Evolutionary conservation across 2,329 filamentous ascomycete genomes (phyloP).

Genomic region (Cylindrodendrum hubeiense): DNA sequence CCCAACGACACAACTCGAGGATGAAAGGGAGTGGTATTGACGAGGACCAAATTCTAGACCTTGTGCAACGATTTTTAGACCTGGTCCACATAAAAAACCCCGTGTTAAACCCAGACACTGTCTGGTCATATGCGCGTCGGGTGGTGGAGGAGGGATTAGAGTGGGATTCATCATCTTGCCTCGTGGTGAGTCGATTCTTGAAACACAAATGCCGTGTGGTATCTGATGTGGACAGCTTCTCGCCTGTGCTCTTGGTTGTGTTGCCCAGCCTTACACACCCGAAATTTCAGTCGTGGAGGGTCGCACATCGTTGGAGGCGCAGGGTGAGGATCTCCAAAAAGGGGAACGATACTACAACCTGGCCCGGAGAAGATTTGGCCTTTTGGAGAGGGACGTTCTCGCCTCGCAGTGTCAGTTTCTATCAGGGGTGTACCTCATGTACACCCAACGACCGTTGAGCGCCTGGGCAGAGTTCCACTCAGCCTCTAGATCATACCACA

Average conservation of each 20-base stretch:
- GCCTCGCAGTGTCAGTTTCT: constrained; percentile 54
- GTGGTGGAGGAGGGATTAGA: constrained; percentile 40
- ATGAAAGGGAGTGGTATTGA: constrained; percentile 20
- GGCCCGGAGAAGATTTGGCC: constrained; percentile 42
- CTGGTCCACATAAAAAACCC: constrained; percentile 45
- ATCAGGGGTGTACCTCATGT: constrained; percentile 55
- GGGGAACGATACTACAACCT: constrained; percentile 42
- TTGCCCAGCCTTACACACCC: constrained; percentile 34
- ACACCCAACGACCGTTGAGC: constrained; percentile 50
- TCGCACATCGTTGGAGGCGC: neutral
- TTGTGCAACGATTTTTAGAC: constrained; percentile 41
- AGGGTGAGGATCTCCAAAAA: constrained; percentile 23
- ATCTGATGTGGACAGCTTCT: constrained; percentile 25
- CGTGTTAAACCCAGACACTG: constrained; percentile 36
- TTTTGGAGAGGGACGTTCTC: constrained; percentile 44
- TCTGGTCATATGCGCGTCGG: constrained; percentile 34
- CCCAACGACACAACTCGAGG: neutral
- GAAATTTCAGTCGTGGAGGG: neutral
- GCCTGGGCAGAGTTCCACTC: constrained; percentile 52
- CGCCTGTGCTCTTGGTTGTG: constrained; percentile 37
- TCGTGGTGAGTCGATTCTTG: constrained; percentile 23
- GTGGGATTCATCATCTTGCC: constrained; percentile 40
- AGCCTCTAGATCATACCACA: constrained; percentile 46
- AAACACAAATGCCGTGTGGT: neutral
- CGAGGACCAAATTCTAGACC: constrained; percentile 38